These are phyloP conservation scores for Magnusiomyces clavatus DNA, from an alignment of 1,139 yeast genomes.

Conservation along the genomic window DNA sequence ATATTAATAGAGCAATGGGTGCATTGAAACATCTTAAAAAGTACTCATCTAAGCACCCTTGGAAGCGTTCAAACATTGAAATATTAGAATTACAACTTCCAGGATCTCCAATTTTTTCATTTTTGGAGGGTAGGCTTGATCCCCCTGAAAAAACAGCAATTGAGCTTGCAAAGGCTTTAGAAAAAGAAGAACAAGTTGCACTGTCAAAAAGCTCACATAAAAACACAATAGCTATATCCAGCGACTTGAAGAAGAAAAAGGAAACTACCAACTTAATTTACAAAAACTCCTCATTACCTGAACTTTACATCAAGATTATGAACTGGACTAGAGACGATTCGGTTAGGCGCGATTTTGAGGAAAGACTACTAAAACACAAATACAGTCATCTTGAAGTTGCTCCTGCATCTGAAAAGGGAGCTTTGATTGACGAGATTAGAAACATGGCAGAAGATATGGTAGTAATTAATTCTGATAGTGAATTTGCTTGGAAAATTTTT, in stretches of 20 bases:
- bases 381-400: constrained; percentile 45
- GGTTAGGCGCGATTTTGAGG: constrained; percentile 52
- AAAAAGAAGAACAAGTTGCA: constrained; percentile 36
- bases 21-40: constrained; percentile 14
- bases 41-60: constrained; percentile 28
- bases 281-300: constrained; percentile 31
- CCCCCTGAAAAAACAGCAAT: constrained; percentile 43
- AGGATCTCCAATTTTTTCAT: constrained; percentile 50
- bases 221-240: constrained; percentile 45
- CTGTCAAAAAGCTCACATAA: constrained; percentile 21
- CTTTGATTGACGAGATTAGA: constrained; percentile 38
- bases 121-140: constrained; percentile 47
- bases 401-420: constrained; percentile 39
- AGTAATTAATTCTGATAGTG: constrained; percentile 50
- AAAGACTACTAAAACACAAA: constrained; percentile 48
- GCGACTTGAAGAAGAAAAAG: constrained; percentile 34
- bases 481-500: constrained; percentile 65
- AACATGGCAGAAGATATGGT: constrained; percentile 69
- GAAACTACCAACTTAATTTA: no score
- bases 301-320: constrained; percentile 48
- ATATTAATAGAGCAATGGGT: constrained; percentile 21
- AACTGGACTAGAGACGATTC: constrained; percentile 54
- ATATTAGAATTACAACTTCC: constrained; percentile 55
- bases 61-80: constrained; percentile 33
- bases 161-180: constrained; percentile 43